A percentile compares a stretch with the other conserved stretches of the same genome.
phyloP scores from a whole-genome alignment of 805 yeast genomes.

The Zygotorulaspora danielsina region DNA sequence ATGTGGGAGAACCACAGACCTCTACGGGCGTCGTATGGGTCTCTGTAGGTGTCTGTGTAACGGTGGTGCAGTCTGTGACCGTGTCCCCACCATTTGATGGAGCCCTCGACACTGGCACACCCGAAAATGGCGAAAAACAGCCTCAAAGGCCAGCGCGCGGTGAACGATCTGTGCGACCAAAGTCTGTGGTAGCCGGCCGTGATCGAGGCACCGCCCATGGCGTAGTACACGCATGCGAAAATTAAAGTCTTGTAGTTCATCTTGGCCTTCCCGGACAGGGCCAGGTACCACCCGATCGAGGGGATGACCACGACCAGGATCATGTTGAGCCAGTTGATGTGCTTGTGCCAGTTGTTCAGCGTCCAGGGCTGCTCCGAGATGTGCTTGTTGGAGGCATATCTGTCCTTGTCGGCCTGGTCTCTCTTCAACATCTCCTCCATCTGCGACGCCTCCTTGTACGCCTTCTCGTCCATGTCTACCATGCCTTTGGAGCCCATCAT shows the following conservation, averaged over 20 bases:
- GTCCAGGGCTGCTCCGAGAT: constrained; percentile 82
- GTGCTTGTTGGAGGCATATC: constrained; percentile 43
- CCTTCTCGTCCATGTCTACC: constrained; percentile 48
- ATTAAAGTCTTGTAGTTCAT: constrained; percentile 46
- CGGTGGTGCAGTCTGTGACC: constrained; percentile 83
- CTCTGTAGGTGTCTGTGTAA: constrained; percentile 77
- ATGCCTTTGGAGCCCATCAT: constrained; percentile 78
- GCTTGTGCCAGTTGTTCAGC: constrained; percentile 61
- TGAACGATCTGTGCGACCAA: constrained; percentile 72
- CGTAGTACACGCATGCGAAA: constrained; percentile 50
- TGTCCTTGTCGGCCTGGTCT: constrained; percentile 41
- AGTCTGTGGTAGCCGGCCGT: constrained; percentile 83
- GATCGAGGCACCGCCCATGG: constrained; percentile 65
- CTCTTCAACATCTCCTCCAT: constrained; percentile 44
- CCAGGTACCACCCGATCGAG: constrained; percentile 44
- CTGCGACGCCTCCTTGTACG: constrained; percentile 40
- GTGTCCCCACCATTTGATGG: constrained; percentile 88
- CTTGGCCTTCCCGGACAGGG: constrained; percentile 41
- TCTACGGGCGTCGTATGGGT: constrained; percentile 79
- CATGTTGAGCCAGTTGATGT: constrained; percentile 75
- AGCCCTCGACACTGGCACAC: constrained; percentile 79
- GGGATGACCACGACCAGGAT: constrained; percentile 63
- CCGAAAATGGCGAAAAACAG: constrained; percentile 72
- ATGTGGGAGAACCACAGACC: constrained; percentile 83
- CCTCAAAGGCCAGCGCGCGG: constrained; percentile 56